Evolutionary conservation across 495 filamentous ascomycete genomes (phyloP), one percentile per base, ranked within the genome.

Genomic region (Annulohypoxylon stygium): DNA sequence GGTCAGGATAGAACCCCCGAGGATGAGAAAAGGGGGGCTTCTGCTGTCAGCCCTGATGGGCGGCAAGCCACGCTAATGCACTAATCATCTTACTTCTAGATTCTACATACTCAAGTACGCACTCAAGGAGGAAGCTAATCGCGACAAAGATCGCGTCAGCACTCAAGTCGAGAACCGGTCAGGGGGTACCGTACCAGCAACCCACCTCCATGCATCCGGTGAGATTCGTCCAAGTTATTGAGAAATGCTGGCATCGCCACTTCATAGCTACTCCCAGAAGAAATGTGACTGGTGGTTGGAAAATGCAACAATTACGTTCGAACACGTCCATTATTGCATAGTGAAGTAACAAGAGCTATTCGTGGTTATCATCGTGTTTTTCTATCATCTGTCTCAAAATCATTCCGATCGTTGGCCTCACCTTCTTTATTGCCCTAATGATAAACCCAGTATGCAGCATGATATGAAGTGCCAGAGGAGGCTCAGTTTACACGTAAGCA

Each of bases 241-340:
- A 36, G 53, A 26, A 20, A 39, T 9, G 6, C 16, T 41, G 36
- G 18, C 55, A 61, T 39, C 18, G 14, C 36, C 14, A 34, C 63
- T 50, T 50, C 23, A 20, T 23, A 9, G 39, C 20, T 37, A 23
- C 36, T n/a, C 41, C 10, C 4, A 16, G n/a, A 20, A 25, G 20
- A 7, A 51, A 65, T 18, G 45, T 18, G 10, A 65, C 48, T 14
- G 39, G 23, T 55, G 45, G 58, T 50, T 65, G 64, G 61, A 23
- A 41, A n/a, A 39, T 23, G 34, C 11, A n/a, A 33, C n/a, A 26
- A 26, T 53, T 60, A 64, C 47, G 60, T 51, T 69, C 26, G 55
- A 20, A 45, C 59, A 64, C 36, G 60, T 51, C 65, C 16, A 55
- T 45, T 18, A 45, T 47, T 25, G 41, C 18, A 9, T 30, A 30